Percentiles rank a stretch among this genome's conserved stretches.
phyloP scores from a whole-genome alignment of 805 yeast species.

The Middelhovenomyces tepae region DNA sequence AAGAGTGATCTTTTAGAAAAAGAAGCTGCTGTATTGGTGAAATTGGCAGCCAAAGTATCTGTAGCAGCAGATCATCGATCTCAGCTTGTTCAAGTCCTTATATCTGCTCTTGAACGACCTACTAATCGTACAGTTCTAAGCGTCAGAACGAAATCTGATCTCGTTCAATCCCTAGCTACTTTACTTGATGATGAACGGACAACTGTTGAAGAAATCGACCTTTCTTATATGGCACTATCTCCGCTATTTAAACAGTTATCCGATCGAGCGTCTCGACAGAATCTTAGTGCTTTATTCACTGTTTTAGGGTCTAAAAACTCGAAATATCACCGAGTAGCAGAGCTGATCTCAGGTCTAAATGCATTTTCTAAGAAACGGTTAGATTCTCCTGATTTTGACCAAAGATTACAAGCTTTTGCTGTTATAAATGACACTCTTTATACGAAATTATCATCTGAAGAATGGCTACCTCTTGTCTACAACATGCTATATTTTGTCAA shows the following conservation, averaged over 20 bases:
- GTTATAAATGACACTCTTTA: conserved; percentile 50
- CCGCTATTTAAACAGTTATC: conserved; percentile 49
- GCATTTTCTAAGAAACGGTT: conserved; percentile 54
- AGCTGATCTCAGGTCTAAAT: conserved; percentile 56
- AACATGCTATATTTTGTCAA: conserved; percentile 61
- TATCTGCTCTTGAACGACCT: conserved; percentile 53
- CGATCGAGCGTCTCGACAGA: conserved; percentile 54
- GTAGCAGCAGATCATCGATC: conserved; percentile 48
- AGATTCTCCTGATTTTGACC: conserved; percentile 72
- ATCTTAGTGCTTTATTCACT: conserved; percentile 50
- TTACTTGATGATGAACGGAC: conserved; percentile 36
- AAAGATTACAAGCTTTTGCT: conserved; percentile 60
- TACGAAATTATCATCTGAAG: conserved; percentile 35
- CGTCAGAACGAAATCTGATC: conserved; percentile 39
- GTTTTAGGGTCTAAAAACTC: conserved; percentile 48
- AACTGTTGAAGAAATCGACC: conserved; percentile 12
- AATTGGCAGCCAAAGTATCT: conserved; percentile 43
- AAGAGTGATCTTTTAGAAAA: conserved; percentile 14
- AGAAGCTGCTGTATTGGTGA: conserved; percentile 17
- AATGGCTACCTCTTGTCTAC: conserved; percentile 76
- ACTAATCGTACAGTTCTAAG: conserved; percentile 39
- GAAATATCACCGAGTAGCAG: conserved; percentile 37
- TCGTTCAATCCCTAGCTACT: conserved; percentile 48
- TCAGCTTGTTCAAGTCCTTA: conserved; percentile 47
- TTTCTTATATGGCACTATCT: conserved; percentile 40